Conservation (phyloP, 768 basidiomycete genomes). For the Rhizopogon vulgaris region DNA sequence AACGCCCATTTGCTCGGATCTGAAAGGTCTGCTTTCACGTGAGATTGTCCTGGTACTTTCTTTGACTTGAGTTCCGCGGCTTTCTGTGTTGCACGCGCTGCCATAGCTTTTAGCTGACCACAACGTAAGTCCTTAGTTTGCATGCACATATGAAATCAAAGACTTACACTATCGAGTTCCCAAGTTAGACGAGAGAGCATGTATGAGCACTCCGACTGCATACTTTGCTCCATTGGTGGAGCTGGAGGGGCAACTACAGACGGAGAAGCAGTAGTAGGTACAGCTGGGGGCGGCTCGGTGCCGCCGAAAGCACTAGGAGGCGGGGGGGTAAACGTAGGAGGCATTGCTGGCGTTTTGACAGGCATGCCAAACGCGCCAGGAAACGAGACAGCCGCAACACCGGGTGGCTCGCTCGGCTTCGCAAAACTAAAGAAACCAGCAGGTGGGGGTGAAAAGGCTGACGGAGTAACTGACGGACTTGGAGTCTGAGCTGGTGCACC, state of each 20-base stretch:
- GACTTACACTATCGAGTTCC: conserved; percentile 57
- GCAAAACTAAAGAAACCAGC: not conserved
- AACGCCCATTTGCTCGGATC: conserved; percentile 47
- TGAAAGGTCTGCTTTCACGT: conserved; percentile 39
- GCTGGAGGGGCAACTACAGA: conserved; percentile 5
- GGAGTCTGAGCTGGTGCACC: not conserved
- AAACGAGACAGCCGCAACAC: conserved; percentile 5
- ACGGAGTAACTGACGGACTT: not conserved
- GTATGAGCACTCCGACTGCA: conserved; percentile 59
- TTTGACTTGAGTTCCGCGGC: conserved; percentile 24
- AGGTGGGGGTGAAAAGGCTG: not conserved
- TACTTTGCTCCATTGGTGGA: conserved; percentile 43
- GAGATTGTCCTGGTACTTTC: conserved; percentile 32
- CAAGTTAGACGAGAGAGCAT: conserved; percentile 40
- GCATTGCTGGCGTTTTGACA: not conserved
- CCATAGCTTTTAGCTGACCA: conserved; percentile 39
- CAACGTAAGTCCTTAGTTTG: not conserved
- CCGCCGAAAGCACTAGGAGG: conserved; percentile 8
- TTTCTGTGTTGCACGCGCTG: conserved; percentile 31
- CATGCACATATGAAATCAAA: not conserved
- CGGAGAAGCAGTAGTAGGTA: conserved; percentile 1
- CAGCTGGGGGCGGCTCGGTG: not conserved
- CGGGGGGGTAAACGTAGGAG: conserved; percentile 8
- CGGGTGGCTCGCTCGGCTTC: not conserved
- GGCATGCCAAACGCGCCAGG: conserved; percentile 5